Percentiles rank a stretch among this genome's conserved stretches.
Evolutionary conservation across 495 filamentous ascomycete genomes (phyloP).

Genomic region (Thermothielavioides terrestris): DNA sequence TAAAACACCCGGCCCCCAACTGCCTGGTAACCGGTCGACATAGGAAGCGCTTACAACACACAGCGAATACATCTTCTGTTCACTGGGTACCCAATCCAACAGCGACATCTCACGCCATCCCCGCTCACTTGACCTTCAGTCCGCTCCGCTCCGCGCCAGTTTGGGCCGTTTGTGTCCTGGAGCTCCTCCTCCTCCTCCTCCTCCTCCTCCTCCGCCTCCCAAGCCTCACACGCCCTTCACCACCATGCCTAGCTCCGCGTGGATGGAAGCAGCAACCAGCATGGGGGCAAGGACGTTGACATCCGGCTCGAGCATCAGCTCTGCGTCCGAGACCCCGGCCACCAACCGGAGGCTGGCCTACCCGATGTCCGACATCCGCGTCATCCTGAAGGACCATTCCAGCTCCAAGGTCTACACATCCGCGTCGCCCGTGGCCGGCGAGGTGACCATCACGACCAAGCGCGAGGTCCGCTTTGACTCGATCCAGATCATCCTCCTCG

Average conservation of each 20-base stretch:
- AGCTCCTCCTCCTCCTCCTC: too few relatives aligned
- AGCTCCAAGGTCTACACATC: conserved; percentile 43
- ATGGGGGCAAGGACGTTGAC: neutral
- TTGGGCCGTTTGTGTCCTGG: too few relatives aligned
- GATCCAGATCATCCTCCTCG: conserved; percentile 73
- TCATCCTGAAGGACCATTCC: conserved; percentile 41
- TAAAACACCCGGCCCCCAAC: too few relatives aligned
- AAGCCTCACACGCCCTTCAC: too few relatives aligned
- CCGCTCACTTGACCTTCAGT: neutral
- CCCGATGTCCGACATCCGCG: conserved; percentile 30
- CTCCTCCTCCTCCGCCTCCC: too few relatives aligned
- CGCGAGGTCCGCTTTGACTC: conserved; percentile 67
- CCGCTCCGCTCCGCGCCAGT: too few relatives aligned
- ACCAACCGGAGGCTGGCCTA: conserved; percentile 6
- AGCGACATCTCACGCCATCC: neutral
- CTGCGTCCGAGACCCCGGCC: conserved; percentile 1
- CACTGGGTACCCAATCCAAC: neutral
- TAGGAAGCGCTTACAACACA: too few relatives aligned
- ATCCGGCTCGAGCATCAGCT: conserved; percentile 3
- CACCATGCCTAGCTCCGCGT: too few relatives aligned
- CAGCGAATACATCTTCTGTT: too few relatives aligned
- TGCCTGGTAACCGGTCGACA: too few relatives aligned
- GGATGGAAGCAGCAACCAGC: too few relatives aligned
- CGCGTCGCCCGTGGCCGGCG: conserved; percentile 35
- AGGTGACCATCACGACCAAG: conserved; percentile 48